Evolutionary conservation across 768 basidiomycete species (phyloP).

Genomic region (Grammothele lineata): DNA sequence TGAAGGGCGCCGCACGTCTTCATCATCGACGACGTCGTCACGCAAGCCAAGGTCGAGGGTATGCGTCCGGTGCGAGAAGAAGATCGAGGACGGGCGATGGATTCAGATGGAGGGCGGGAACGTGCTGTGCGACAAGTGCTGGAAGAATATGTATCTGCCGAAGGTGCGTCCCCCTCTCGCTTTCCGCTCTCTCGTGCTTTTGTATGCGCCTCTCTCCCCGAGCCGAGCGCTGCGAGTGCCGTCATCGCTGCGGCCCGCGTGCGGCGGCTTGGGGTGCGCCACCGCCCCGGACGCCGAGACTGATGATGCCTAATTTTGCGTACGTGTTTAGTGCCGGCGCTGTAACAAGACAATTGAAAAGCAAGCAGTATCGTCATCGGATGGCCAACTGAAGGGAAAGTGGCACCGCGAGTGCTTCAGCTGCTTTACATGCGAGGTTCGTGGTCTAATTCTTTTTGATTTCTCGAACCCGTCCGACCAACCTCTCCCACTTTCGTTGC

Average conservation of each 20-base stretch:
- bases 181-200: neutral
- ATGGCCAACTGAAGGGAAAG: constrained; percentile 94
- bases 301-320: constrained; percentile 5
- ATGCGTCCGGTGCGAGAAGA: constrained; percentile 67
- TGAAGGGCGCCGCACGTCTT: constrained; percentile 19
- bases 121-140: constrained; percentile 84
- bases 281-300: neutral
- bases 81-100: constrained; percentile 80
- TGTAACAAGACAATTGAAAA: constrained; percentile 87
- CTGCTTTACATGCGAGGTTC: constrained; percentile 76
- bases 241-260: constrained; percentile 5
- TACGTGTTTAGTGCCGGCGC: constrained; percentile 65
- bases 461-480: neutral
- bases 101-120: constrained; percentile 70
- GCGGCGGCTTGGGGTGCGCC: neutral
- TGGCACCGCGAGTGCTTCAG: constrained; percentile 92
- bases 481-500: neutral
- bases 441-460: constrained; percentile 15
- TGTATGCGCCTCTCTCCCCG: no score
- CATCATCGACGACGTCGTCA: constrained; percentile 27
- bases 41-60: constrained; percentile 15
- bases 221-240: no score
- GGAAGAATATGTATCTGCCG: constrained; percentile 96
- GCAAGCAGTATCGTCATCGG: constrained; percentile 84
- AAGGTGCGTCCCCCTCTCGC: constrained; percentile 50